Base-by-base conservation (phyloP, 805 yeast genomes). In the Candida michaelii region DNA sequence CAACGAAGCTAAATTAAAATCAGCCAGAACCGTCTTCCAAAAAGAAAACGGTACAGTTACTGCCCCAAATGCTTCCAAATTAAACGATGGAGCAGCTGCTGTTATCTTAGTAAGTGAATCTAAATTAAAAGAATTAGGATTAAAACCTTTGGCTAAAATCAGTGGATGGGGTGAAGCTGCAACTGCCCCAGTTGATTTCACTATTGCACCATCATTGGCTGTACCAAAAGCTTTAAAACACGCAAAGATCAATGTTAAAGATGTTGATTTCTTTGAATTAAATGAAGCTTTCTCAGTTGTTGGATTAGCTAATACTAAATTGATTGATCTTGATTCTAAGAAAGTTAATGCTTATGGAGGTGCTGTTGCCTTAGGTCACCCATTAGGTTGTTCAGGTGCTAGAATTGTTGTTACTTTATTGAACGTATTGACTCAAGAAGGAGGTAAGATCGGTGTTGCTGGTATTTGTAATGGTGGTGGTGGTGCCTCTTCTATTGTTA, bases 391-490 rank as follows among this genome's bases (percentile, higher is more conserved):
- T 62, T 86, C 96, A n/a, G 97, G 97, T 66, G 95, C 95, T 36
- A 80, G 97, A 52, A 76, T 93, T 58, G 80, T 93, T 44, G 90
- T 88, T 52, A 93, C 99, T 21, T 77, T 93, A 65, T 58, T 82
- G 45, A 79, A 89, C 38, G 89, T 90, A 13, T 79, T 93, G 60
- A 52, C 67, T 29, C 97, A 91, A 72, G 98, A 93, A 74, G 71
- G 69, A 46, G 75, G 75, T 49, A 88, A 84, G 71, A 66, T 82
- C 54, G 99, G 99, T 65, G 89, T 82, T 53, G 97, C 97, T 57
- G 97, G 89, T 65, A 84, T 93, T 62, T 93, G 99, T 78, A 93
- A 93, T 67, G 99, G 99, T 74, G 99, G 99, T 59, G 99, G 99
- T 64, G 99, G 99, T 63, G 98, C 97, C 38, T 85, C 96, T 43